Base-by-base conservation (phyloP, 2,329 filamentous ascomycete genomes). In the Cercospora sp. region DNA sequence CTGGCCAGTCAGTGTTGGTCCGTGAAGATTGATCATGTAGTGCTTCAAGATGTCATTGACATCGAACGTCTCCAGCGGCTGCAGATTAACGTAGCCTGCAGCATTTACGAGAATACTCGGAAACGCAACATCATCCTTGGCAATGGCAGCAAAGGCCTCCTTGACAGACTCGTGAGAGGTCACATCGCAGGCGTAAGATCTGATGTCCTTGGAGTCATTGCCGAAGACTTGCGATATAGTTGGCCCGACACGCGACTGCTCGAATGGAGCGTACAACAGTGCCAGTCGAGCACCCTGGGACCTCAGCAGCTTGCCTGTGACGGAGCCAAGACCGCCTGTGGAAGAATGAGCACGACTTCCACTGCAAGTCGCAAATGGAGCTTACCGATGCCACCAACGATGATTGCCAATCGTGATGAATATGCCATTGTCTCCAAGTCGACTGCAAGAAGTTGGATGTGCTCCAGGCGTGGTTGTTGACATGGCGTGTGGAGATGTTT, bases 251-350 rank as follows among this genome's bases (percentile, higher is more conserved):
- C 77, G 76, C 33, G 74, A 64, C 1, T 79, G 77, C 71, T 84
- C 82, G 68, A 83, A 84, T 1, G 82, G 82, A 0, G 82, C 82
- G 62, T 84, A 84, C 0, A 84, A 74, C 13, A 84, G 79, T 7
- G 82, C 83, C 3, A 84, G 72, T 12, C 75, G 78, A 5, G 81
- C 80, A 5, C 82, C 82, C 68, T 81, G 77, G 3, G 79, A 74
- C 26, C 77, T 76, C 1, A 84, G 75, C 16, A 80, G 77, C 61
- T 78, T 74, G 53, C 80, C 83, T 3, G 82, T 82, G 40, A 78
- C 78, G 13, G 80, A 80, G 7, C 82, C 82, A 2, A 84, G 77
- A 3, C 82, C 82, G 45, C 78, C 77, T 80, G 51, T 33, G 48
- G 26, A 48, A 55, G 63, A n/a, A 13, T 33, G 23, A 57, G 60